These are phyloP conservation scores for Eragrostis curvula DNA, from an alignment of 176 grass and related monocot genomes.

Conservation along the genomic window DNA sequence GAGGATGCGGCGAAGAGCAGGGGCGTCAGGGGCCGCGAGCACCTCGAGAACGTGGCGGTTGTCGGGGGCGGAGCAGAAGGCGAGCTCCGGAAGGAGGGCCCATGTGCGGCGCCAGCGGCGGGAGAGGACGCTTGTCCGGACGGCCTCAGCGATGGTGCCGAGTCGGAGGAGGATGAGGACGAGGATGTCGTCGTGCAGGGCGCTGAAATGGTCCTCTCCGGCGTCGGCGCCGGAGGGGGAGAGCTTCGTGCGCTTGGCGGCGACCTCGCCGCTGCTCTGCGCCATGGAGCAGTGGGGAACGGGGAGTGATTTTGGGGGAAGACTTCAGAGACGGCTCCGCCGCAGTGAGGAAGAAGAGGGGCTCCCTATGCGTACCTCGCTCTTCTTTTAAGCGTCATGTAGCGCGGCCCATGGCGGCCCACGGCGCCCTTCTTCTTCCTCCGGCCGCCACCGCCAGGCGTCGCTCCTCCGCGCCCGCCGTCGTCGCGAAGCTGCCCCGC, in stretches of 20 bases:
- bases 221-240: neutral
- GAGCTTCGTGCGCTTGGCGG: slow-evolving; percentile 19
- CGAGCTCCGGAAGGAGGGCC: slow-evolving; percentile 24
- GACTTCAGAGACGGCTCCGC: no score
- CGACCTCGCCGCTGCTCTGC: neutral
- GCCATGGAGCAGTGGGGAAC: no score
- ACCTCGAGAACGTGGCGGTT: neutral
- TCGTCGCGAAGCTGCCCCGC: no score
- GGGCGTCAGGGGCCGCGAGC: neutral
- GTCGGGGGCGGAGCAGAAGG: neutral
- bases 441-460: no score
- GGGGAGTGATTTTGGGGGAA: no score
- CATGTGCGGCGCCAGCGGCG: slow-evolving; percentile 29
- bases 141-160: neutral
- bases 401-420: no score
- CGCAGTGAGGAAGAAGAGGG: no score
- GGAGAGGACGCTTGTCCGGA: slow-evolving; percentile 28
- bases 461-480: no score
- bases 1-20: neutral
- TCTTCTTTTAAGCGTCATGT: no score
- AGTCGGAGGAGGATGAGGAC: slow-evolving; percentile 9
- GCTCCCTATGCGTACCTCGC: no score
- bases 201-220: slow-evolving; percentile 29
- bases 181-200: slow-evolving; percentile 2
- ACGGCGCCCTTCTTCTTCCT: no score